A percentile compares a stretch with the other conserved stretches of the same genome.
Evolutionary conservation across 2,329 filamentous ascomycete species (phyloP).

Genomic region (Verticillium albo-atrum): DNA sequence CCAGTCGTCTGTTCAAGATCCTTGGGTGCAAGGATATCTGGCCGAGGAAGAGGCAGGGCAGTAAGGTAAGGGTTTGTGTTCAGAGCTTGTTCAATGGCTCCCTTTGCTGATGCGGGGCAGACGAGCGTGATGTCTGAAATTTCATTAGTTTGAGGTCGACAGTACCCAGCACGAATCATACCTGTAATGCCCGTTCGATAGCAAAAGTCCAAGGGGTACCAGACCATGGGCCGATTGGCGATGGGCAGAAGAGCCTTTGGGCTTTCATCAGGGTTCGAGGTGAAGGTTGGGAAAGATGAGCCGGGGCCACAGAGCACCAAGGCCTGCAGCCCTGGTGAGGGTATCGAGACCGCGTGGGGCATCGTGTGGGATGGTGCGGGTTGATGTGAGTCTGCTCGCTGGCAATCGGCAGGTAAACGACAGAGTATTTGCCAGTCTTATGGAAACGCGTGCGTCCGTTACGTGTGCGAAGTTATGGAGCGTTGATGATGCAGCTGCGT

Average conservation of each 20-base stretch:
- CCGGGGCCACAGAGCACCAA: conserved; percentile 80
- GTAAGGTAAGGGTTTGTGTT: conserved; percentile 70
- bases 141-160: neutral
- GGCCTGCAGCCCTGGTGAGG: conserved; percentile 74
- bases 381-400: neutral
- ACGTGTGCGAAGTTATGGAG: neutral
- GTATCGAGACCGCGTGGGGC: conserved; percentile 72
- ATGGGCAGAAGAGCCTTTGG: conserved; percentile 80
- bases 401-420: neutral
- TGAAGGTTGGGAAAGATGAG: conserved; percentile 78
- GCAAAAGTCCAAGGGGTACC: conserved; percentile 84
- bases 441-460: neutral
- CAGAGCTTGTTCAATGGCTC: conserved; percentile 64
- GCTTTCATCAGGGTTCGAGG: conserved; percentile 72
- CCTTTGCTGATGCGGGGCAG: conserved; percentile 59
- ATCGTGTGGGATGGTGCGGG: conserved; percentile 36
- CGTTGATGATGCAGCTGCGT: neutral
- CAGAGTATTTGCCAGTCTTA: neutral
- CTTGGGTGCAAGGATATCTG: conserved; percentile 71
- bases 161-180: conserved; percentile 33
- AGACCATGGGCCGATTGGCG: conserved; percentile 83
- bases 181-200: conserved; percentile 74
- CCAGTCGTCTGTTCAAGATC: conserved; percentile 79
- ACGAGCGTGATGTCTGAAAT: conserved; percentile 57
- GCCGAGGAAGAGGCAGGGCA: conserved; percentile 65